These are phyloP conservation scores for Colletotrichum salicis DNA, from an alignment of 2,329 filamentous ascomycete genomes.

Conservation along the genomic window DNA sequence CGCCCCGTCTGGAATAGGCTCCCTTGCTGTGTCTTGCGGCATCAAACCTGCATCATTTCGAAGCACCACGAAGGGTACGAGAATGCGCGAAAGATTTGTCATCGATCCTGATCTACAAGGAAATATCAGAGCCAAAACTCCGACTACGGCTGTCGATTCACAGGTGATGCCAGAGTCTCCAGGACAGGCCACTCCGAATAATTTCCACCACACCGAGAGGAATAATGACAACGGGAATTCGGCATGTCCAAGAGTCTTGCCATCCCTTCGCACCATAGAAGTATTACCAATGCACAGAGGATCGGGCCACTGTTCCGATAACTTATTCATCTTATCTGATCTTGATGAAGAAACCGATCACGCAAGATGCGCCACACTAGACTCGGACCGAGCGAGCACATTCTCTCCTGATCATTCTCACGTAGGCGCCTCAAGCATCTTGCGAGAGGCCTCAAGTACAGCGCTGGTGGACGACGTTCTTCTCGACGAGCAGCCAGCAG, in stretches of 20 bases:
- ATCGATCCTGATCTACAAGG: background rate
- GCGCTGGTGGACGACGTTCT: background rate
- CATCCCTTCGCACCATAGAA: background rate
- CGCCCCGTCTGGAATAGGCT: background rate
- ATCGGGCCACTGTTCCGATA: background rate
- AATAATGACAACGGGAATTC: no score
- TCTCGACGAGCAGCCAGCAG: background rate
- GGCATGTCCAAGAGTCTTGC: background rate
- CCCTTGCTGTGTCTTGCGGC: background rate
- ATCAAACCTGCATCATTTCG: background rate
- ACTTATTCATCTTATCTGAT: background rate
- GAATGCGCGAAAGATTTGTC: background rate
- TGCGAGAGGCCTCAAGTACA: background rate
- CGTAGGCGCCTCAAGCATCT: background rate
- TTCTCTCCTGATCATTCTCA: background rate
- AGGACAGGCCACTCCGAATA: background rate
- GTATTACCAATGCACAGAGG: background rate
- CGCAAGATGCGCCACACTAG: background rate
- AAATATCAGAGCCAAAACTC: background rate
- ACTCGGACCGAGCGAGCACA: background rate
- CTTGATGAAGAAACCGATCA: background rate
- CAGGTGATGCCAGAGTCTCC: background rate
- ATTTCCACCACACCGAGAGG: background rate
- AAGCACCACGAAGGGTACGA: background rate
- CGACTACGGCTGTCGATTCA: background rate